Conservation (phyloP, 495 filamentous ascomycete species). For the Usnea hakonensis region DNA sequence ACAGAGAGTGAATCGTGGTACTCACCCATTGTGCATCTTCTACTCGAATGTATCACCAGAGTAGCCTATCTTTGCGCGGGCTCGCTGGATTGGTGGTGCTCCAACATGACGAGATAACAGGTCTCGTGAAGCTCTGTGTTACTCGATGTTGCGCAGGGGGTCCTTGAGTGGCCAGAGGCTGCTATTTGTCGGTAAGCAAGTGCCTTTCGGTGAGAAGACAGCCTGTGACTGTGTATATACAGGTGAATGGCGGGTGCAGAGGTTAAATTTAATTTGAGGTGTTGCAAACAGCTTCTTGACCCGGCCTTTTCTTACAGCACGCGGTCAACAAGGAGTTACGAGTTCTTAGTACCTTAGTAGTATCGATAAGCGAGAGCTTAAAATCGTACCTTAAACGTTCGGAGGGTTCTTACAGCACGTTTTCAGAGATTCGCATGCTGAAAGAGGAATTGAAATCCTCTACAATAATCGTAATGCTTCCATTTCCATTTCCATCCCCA, state of each 20-base stretch:
- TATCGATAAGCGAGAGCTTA: neutral
- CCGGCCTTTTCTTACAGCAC: neutral
- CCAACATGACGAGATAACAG: neutral
- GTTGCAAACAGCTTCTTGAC: neutral
- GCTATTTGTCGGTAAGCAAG: neutral
- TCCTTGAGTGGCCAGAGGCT: neutral
- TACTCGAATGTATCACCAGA: neutral
- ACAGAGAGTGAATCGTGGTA: neutral
- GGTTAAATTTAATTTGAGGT: neutral
- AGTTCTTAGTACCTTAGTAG: neutral
- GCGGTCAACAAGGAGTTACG: neutral
- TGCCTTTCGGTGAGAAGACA: neutral
- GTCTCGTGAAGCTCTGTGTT: neutral
- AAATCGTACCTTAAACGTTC: too few relatives aligned
- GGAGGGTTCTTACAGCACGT: too few relatives aligned
- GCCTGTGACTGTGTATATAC: neutral
- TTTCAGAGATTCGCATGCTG: too few relatives aligned
- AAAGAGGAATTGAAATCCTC: too few relatives aligned
- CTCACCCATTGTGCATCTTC: conserved; percentile 16
- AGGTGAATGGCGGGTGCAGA: neutral
- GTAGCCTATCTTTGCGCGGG: neutral
- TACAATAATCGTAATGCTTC: too few relatives aligned
- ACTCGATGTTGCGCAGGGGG: neutral
- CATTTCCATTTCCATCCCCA: too few relatives aligned
- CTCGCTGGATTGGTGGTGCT: neutral